phyloP scores from a whole-genome alignment of 2,329 filamentous ascomycete genomes.

The Colletotrichum sp. region DNA sequence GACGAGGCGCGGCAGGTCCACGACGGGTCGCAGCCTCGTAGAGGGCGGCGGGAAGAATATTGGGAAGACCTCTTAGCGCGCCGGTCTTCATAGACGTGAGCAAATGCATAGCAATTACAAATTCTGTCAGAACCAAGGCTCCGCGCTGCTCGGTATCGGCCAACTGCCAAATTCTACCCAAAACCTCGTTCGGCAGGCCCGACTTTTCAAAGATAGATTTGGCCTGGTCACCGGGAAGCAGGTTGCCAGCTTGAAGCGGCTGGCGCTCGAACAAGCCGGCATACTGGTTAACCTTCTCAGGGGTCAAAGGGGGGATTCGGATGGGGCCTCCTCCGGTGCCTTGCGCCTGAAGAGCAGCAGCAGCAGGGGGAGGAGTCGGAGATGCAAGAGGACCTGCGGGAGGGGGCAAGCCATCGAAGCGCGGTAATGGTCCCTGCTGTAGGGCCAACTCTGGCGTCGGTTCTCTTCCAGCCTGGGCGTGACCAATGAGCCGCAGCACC shows the following conservation, averaged over 20 bases:
- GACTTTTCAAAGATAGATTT: conserved; percentile 96
- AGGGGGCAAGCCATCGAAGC: conserved; percentile 77
- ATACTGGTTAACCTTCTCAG: conserved; percentile 91
- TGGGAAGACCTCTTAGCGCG: conserved; percentile 78
- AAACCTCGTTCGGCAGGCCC: conserved; percentile 83
- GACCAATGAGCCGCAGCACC: conserved; percentile 91
- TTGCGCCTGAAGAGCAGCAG: conserved; percentile 57
- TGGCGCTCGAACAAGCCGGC: conserved; percentile 90
- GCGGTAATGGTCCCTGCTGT: conserved; percentile 85
- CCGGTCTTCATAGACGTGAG: conserved; percentile 90
- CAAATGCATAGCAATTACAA: conserved; percentile 98
- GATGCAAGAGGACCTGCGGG: conserved; percentile 25
- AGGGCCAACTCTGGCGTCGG: conserved; percentile 83
- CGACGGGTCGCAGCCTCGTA: conserved; percentile 89
- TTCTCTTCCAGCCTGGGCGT: conserved; percentile 87
- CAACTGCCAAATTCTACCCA: conserved; percentile 96
- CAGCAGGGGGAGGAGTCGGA: conserved; percentile 54
- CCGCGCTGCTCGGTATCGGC: conserved; percentile 94
- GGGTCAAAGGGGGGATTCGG: conserved; percentile 85
- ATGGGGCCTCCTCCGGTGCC: conserved; percentile 70
- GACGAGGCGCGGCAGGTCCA: conserved; percentile 43
- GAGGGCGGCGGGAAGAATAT: conserved; percentile 79
- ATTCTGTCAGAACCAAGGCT: conserved; percentile 84
- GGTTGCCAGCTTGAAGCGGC: conserved; percentile 70
- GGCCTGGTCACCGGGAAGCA: conserved; percentile 84